Base-by-base conservation (phyloP, 1,284 basidiomycete species). In the Flammula alnicola region DNA sequence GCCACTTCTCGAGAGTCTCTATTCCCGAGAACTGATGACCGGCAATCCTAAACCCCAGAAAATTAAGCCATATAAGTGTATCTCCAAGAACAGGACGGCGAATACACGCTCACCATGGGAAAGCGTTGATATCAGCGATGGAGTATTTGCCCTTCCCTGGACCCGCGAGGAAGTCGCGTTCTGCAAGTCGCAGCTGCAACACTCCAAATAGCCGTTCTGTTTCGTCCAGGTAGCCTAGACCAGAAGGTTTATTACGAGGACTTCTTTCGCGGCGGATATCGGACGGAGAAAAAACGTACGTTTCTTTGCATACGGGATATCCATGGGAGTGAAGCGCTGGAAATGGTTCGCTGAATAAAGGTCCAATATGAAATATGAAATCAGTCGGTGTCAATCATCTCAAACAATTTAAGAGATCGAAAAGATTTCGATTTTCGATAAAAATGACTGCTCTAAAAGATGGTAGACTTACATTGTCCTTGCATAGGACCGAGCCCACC, bases 121-220 rank as follows among this genome's bases (percentile, higher is more conserved):
- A 72, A 10, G 74, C 75, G 49, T 84, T 84, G 52, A 83, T 73
- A 61, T 86, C 81, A 5, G 83, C 88, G 27, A 90, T 74, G 29
- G 75, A 79, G 67, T 80, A 87, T 41, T 75, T 79, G 6, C 84
- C 85, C 42, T 72, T 70, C 3, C 80, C 83, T 22, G 79, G 71
- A 10, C 88, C 88, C 14, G 79, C 86, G 20, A 92, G 77, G 66
- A 76, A 92, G 48, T 85, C 79, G 22, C 81, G 77, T 40, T 74
- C 72, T 20, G 68, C 61, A 3, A 93, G 77, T 19, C 81, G 81
- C 43, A 78, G 78, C 58, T 92, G 84, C 45, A 92, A 75, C 9
- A 92, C 90, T 31, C 77, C 71, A 62, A 87, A 90, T 3, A 93
- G 75, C 17, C 90, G 79, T 63, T 82, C 81, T 2, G 86, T 86